Percentiles rank a stretch among this genome's conserved stretches.
phyloP scores from a whole-genome alignment of 2,329 filamentous ascomycete genomes.

The Aspergillus puulaauensis region DNA sequence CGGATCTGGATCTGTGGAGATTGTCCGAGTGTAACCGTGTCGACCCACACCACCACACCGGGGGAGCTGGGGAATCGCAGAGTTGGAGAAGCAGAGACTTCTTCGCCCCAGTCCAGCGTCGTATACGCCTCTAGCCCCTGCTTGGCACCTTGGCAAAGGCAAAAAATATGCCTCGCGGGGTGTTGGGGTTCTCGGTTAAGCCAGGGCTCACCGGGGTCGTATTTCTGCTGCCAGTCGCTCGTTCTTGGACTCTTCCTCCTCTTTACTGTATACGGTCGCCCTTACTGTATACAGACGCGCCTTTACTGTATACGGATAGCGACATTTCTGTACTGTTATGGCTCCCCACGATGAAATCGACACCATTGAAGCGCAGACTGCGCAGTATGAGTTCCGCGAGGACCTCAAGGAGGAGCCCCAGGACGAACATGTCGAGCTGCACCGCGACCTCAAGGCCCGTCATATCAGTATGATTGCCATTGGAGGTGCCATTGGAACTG shows the following conservation, averaged over 20 bases:
- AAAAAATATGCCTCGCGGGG: neutral
- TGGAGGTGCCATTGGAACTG: conserved; percentile 44
- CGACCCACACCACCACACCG: too few species aligned
- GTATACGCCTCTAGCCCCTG: neutral
- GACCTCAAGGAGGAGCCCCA: conserved; percentile 16
- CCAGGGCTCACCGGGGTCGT: neutral
- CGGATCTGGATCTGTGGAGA: too few species aligned
- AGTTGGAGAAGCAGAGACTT: too few species aligned
- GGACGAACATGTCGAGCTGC: conserved; percentile 29
- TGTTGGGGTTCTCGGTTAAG: neutral
- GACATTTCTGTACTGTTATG: neutral
- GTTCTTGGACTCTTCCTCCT: neutral
- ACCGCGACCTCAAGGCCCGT: conserved; percentile 41
- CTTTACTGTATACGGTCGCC: neutral
- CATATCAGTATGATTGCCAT: conserved; percentile 45
- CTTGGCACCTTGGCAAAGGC: neutral
- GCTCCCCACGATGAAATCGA: neutral
- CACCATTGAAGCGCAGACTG: neutral
- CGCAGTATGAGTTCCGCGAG: neutral
- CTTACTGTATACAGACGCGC: too few species aligned
- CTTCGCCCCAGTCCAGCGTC: too few species aligned
- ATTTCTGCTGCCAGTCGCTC: neutral
- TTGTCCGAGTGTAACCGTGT: too few species aligned
- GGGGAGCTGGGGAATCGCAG: too few species aligned
- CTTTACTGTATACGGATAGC: neutral